Base-by-base conservation (phyloP, 371 early-diverging fungal genomes). In the Sporodiniella umbellata region DNA sequence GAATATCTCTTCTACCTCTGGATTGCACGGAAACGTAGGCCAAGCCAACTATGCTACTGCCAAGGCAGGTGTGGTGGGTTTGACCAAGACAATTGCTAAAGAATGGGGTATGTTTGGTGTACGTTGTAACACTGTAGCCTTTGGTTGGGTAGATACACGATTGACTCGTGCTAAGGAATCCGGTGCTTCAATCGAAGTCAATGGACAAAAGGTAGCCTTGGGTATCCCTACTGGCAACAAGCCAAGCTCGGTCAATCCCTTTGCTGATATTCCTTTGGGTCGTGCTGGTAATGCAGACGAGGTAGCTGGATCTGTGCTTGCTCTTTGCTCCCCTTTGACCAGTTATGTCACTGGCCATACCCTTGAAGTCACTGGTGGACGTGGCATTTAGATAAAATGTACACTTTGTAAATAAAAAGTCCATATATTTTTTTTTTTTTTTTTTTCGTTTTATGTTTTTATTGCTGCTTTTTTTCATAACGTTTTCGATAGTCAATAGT, bases 301-400 rank as follows among this genome's bases (percentile, higher is more conserved):
- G 53, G 86, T 84, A 33, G 86, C 85, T 60, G 80, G 79, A 22
- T 78, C 80, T 33, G 71, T 84, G 59, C 50, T 84, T 64, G 68
- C 79, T 72, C 68, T 86, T 48, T 80, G 78, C 75, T 72, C 80
- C 47, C 84, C 84, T n/a, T 68, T 83, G 48, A 66, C 82, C 8
- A 65, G 68, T 49, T 86, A 81, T 54, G 56, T 86, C 43, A 80
- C 84, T 50, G 86, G 86, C 31, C 79, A 79, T 45, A 81, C 82
- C 35, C 67, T 85, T 48, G 82, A 84, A 70, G 81, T 84, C 51
- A 84, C 84, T 52, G 86, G 86, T 59, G 86, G 86, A 56, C 78
- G 76, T 65, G 85, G 85, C 48, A 85, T 85, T 60, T 85, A 81
- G 73, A 21, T 12, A 40, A 8, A 21, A 28, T 28, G 10, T 28